phyloP scores from a whole-genome alignment of 2,329 filamentous ascomycete species.

The Trichophyton equinum region DNA sequence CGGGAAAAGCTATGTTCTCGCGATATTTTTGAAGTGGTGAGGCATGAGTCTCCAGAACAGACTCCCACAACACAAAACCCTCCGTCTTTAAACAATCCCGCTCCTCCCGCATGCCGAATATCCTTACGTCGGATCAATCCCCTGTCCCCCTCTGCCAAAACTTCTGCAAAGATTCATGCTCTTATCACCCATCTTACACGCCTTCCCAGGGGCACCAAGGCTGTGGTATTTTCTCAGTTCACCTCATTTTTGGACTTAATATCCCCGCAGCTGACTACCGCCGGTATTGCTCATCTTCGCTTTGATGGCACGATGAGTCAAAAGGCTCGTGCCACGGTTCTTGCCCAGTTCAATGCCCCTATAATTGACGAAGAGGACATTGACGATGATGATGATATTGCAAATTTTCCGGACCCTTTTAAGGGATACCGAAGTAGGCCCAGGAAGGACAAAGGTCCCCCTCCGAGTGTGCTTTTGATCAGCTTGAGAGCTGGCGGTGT shows the following conservation, averaged over 20 bases:
- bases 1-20: conserved; percentile 67
- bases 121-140: conserved; percentile 49
- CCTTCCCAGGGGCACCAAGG: conserved; percentile 63
- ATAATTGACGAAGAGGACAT: conserved; percentile 25
- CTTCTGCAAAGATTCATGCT: conserved; percentile 74
- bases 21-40: conserved; percentile 85
- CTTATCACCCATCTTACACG: conserved; percentile 62
- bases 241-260: conserved; percentile 92
- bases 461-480: conserved; percentile 55
- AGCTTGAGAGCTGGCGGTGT: conserved; percentile 85
- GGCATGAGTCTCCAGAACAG: conserved; percentile 41
- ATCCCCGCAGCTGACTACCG: conserved; percentile 60
- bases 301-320: conserved; percentile 87
- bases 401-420: not conserved
- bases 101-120: conserved; percentile 38
- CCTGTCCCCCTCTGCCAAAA: conserved; percentile 45
- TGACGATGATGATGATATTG: conserved; percentile 19
- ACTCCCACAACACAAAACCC: conserved; percentile 20
- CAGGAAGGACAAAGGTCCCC: not conserved
- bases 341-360: conserved; percentile 54
- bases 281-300: conserved; percentile 67
- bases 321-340: conserved; percentile 65
- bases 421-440: not conserved
- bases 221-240: conserved; percentile 93
- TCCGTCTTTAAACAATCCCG: conserved; percentile 7